Conservation (phyloP, 768 basidiomycete genomes). For the Hebeloma cylindrosporum region DNA sequence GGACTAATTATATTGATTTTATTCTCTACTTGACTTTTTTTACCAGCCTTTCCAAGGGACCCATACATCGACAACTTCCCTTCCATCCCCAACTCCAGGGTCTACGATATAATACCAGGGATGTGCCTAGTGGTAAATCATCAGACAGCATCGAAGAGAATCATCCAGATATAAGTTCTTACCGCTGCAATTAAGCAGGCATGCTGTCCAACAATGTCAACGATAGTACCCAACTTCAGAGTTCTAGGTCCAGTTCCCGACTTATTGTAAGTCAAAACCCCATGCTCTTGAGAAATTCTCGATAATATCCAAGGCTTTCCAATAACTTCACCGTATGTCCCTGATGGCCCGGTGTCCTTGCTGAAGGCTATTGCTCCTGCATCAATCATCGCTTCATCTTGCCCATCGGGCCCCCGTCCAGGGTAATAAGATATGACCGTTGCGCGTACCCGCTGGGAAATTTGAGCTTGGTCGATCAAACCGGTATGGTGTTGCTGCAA, state of each 20-base stretch:
- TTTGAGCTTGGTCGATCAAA: conserved; percentile 52
- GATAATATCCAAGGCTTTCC: conserved; percentile 63
- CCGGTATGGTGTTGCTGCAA: conserved; percentile 80
- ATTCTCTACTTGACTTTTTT: conserved; percentile 1
- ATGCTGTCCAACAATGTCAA: conserved; percentile 82
- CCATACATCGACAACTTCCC: conserved; percentile 77
- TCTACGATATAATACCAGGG: conserved; percentile 88
- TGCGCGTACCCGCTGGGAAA: conserved; percentile 69
- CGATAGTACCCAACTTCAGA: conserved; percentile 56
- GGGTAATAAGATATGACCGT: conserved; percentile 83
- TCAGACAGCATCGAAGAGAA: neutral
- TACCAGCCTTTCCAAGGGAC: conserved; percentile 93
- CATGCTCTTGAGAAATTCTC: conserved; percentile 79
- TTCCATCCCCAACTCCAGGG: conserved; percentile 46
- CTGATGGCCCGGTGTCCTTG: conserved; percentile 77
- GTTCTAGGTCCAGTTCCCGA: conserved; percentile 24
- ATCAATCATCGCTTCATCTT: conserved; percentile 78
- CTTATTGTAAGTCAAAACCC: conserved; percentile 51
- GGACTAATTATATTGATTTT: too few species aligned
- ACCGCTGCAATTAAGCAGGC: conserved; percentile 80
- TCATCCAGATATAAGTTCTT: conserved; percentile 12
- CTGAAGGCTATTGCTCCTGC: conserved; percentile 86
- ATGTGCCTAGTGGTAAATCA: conserved; percentile 42
- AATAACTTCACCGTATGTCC: conserved; percentile 70
- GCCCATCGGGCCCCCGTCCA: conserved; percentile 55